Conservation (phyloP, 352 stramenopile species). For the Globisporangium apiculatum region DNA sequence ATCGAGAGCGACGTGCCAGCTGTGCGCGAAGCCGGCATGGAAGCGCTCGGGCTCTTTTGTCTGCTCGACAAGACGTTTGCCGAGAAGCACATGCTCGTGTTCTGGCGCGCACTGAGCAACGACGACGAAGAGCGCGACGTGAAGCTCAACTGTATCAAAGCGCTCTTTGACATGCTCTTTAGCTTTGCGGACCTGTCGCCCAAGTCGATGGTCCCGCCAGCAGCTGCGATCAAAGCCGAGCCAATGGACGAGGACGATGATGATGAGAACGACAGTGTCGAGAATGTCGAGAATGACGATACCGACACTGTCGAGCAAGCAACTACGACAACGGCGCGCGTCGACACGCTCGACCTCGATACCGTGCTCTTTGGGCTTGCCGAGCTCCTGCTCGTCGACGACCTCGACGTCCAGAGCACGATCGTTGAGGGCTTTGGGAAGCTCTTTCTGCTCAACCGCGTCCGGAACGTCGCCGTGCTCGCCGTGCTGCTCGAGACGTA, state of each 20-base stretch:
- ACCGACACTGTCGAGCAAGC: neutral
- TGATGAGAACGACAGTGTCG: slow-evolving; percentile 1
- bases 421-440: slow-evolving; percentile 76
- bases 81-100: slow-evolving; percentile 63
- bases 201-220: slow-evolving; percentile 29
- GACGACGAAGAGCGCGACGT: slow-evolving; percentile 70
- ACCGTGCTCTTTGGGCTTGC: slow-evolving; percentile 53
- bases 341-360: slow-evolving; percentile 45
- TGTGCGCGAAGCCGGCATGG: slow-evolving; percentile 61
- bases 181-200: slow-evolving; percentile 53
- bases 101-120: slow-evolving; percentile 75
- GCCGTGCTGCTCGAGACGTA: slow-evolving; percentile 66
- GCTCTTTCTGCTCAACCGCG: slow-evolving; percentile 65
- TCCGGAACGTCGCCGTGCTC: slow-evolving; percentile 53
- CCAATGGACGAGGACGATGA: slow-evolving; percentile 18
- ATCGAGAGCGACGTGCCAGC: slow-evolving; percentile 74
- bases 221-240: slow-evolving; percentile 15
- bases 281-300: neutral
- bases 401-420: slow-evolving; percentile 63
- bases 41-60: slow-evolving; percentile 66
- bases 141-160: slow-evolving; percentile 69
- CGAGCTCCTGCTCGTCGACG: slow-evolving; percentile 40
- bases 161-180: slow-evolving; percentile 63
- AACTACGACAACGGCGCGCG: neutral
- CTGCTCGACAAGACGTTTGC: slow-evolving; percentile 65